Conservation (phyloP, 2,329 filamentous ascomycete genomes). For the Fusarium sacchari region DNA sequence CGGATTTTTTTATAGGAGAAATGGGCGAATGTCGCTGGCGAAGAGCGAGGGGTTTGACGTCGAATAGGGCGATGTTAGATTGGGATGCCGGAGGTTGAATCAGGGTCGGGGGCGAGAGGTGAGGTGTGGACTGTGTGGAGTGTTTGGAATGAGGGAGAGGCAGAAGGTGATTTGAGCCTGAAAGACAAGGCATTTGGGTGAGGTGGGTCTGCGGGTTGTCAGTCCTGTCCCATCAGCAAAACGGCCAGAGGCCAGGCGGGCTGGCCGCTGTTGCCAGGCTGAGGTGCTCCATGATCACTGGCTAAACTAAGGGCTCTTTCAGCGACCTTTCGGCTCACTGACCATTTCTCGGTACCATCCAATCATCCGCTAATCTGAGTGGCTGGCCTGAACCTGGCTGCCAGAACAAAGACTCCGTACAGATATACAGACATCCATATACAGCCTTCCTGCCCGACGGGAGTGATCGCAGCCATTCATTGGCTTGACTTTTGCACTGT, state of each 20-base stretch:
- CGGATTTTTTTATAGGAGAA: slow-evolving; percentile 23
- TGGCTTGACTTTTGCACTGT: slow-evolving; percentile 5
- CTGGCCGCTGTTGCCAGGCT: slow-evolving; percentile 13
- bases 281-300: slow-evolving; percentile 12
- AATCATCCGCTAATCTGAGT: slow-evolving; percentile 31
- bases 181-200: slow-evolving; percentile 46
- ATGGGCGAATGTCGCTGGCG: slow-evolving; percentile 40
- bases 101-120: slow-evolving; percentile 43
- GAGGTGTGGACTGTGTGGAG: slow-evolving; percentile 41
- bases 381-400: slow-evolving; percentile 13
- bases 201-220: slow-evolving; percentile 1
- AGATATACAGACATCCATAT: too few relatives aligned
- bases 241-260: slow-evolving; percentile 16
- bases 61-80: slow-evolving; percentile 37
- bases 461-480: not conserved
- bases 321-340: slow-evolving; percentile 25
- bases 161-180: slow-evolving; percentile 43
- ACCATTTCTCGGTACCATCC: slow-evolving; percentile 22
- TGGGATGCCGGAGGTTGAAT: slow-evolving; percentile 45
- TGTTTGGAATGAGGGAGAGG: slow-evolving; percentile 45
- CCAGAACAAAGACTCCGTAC: slow-evolving; percentile 16
- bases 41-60: slow-evolving; percentile 40
- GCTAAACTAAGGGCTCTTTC: not conserved
- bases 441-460: not conserved
- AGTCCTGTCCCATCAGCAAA: slow-evolving; percentile 23